These are phyloP conservation scores for Staphylotrichum tortipilum DNA, from an alignment of 495 filamentous ascomycete species.

Conservation along the genomic window DNA sequence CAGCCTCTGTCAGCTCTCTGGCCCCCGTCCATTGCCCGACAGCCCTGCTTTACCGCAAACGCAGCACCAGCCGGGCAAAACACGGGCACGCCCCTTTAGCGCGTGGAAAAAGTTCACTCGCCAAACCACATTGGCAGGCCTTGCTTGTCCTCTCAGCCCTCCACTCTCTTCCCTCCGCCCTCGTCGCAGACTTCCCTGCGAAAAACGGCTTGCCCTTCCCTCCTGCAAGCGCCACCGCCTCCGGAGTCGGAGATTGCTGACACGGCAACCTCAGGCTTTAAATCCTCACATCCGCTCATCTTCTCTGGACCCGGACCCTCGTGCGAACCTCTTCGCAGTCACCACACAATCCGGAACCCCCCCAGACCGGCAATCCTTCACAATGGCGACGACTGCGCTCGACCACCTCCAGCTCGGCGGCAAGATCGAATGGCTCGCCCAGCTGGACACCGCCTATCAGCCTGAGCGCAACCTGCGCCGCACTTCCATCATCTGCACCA, in stretches of 20 bases:
- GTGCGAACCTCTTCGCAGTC: neutral
- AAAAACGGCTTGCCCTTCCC: neutral
- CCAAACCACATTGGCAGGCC: too few species aligned
- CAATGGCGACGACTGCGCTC: conserved; percentile 58
- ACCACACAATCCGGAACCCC: neutral
- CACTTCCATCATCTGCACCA: conserved; percentile 97
- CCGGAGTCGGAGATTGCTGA: conserved; percentile 5
- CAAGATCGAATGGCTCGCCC: conserved; percentile 86
- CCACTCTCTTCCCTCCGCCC: neutral
- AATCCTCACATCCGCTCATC: neutral
- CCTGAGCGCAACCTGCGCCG: conserved; percentile 83
- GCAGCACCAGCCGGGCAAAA: too few species aligned
- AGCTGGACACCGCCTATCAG: conserved; percentile 63
- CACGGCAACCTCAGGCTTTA: neutral
- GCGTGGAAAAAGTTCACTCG: too few species aligned
- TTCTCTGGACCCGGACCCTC: neutral
- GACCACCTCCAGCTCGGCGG: conserved; percentile 72
- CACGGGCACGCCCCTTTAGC: too few species aligned
- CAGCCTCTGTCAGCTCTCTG: conserved; percentile 5
- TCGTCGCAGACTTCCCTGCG: neutral
- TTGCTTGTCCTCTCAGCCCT: neutral
- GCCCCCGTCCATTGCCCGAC: neutral
- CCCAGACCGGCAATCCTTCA: conserved; percentile 1
- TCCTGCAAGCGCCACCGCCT: neutral
- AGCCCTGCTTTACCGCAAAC: too few species aligned